Percentiles rank a stretch among this genome's conserved stretches.
Conservation (phyloP, 148 eudicot species). For the Rhododendron simsii region DNA sequence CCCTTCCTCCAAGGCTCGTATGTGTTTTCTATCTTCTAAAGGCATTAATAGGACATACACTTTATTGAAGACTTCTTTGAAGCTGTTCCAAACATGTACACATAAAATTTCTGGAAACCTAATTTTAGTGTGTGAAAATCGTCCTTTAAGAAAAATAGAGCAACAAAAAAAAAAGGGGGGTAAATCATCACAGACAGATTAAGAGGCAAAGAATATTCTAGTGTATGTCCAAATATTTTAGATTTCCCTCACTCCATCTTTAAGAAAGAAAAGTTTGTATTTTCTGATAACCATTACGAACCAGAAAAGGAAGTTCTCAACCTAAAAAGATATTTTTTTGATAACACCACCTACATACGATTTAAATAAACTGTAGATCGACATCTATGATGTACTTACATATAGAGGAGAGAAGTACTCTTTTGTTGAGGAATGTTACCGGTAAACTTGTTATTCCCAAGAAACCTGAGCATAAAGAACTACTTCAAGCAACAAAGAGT, state of each 20-base stretch:
- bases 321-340: neutral
- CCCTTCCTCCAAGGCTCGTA: neutral
- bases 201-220: neutral
- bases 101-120: neutral
- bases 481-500: conserved; percentile 1
- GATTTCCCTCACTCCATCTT: neutral
- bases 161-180: neutral
- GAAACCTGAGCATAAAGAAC: conserved; percentile 50
- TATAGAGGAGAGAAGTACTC: conserved; percentile 43
- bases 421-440: conserved; percentile 64
- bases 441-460: conserved; percentile 67
- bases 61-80: too few species aligned
- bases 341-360: neutral
- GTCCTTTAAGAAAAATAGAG: neutral
- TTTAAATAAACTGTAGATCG: neutral
- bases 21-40: neutral
- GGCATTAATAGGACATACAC: neutral
- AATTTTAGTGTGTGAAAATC: neutral
- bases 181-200: neutral
- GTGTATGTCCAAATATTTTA: neutral
- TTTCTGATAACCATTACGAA: neutral
- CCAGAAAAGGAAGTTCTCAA: neutral
- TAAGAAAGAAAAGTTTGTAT: neutral
- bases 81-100: too few species aligned
- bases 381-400: conserved; percentile 42